Conservation (phyloP, 169 alveolate genomes). For the Plasmodium berghei region DNA sequence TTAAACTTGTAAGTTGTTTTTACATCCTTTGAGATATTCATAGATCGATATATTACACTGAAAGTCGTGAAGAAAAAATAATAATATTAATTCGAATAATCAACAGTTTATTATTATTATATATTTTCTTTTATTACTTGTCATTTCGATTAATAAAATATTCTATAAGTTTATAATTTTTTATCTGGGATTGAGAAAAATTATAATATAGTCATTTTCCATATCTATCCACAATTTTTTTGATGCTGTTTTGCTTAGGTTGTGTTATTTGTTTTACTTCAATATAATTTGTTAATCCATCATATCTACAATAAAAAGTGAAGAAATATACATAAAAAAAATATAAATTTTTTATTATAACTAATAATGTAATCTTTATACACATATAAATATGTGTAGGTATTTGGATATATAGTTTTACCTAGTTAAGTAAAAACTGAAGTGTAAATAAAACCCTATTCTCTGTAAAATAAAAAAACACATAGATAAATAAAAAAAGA, state of each 20-base stretch:
- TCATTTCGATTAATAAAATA: slow-evolving; percentile 61
- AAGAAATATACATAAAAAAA: not conserved
- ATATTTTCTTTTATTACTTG: slow-evolving; percentile 14
- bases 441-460: slow-evolving; percentile 59
- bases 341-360: not conserved
- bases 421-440: slow-evolving; percentile 51
- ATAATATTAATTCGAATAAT: not conserved
- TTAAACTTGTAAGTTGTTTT: slow-evolving; percentile 20
- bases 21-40: slow-evolving; percentile 13
- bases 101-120: not conserved
- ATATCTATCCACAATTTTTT: not conserved
- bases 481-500: not conserved
- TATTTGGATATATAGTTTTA: not conserved
- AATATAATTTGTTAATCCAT: slow-evolving; percentile 31
- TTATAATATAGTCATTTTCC: not conserved
- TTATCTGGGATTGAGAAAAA: slow-evolving; percentile 38
- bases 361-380: not conserved
- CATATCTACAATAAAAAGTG: slow-evolving; percentile 13
- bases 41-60: slow-evolving; percentile 55
- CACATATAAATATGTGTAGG: not conserved
- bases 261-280: slow-evolving; percentile 24
- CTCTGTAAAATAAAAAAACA: slow-evolving; percentile 12
- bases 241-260: not conserved
- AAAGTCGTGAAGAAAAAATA: not conserved
- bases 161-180: slow-evolving; percentile 53